phyloP scores from a whole-genome alignment of 371 early-diverging fungal genomes.

The Apophysomyces variabilis region DNA sequence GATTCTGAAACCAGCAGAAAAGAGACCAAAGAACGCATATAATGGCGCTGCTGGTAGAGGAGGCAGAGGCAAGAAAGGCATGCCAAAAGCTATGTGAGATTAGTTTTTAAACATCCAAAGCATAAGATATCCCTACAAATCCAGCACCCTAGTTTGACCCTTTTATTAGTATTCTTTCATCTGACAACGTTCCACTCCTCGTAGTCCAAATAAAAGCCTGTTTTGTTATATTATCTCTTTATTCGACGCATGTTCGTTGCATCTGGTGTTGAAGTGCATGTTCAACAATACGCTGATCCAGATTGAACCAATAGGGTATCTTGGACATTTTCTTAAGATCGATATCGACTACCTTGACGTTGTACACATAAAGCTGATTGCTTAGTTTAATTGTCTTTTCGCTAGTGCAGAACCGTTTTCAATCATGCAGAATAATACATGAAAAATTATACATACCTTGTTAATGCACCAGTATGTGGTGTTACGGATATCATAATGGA shows the following conservation, averaged over 20 bases:
- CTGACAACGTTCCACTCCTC: neutral
- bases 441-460: neutral
- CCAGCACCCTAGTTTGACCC: slow-evolving; percentile 5
- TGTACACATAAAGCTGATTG: slow-evolving; percentile 22
- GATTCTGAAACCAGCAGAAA: slow-evolving; percentile 40
- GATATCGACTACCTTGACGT: slow-evolving; percentile 53
- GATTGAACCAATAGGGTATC: slow-evolving; percentile 49
- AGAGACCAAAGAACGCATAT: slow-evolving; percentile 32
- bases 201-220: neutral
- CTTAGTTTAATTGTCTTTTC: neutral
- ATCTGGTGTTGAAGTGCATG: slow-evolving; percentile 23
- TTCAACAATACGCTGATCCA: slow-evolving; percentile 53
- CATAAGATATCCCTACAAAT: slow-evolving; percentile 11
- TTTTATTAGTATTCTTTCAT: slow-evolving; percentile 3
- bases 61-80: slow-evolving; percentile 20
- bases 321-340: slow-evolving; percentile 55
- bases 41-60: slow-evolving; percentile 20
- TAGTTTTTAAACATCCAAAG: slow-evolving; percentile 3
- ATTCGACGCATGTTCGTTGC: slow-evolving; percentile 6
- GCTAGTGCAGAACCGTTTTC: neutral
- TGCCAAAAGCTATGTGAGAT: slow-evolving; percentile 21
- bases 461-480: neutral
- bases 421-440: too few relatives aligned
- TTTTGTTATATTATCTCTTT: slow-evolving; percentile 4
- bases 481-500: slow-evolving; percentile 51